Evolutionary conservation across 352 stramenopile genomes (phyloP).

Genomic region (Phytophthora cajani): DNA sequence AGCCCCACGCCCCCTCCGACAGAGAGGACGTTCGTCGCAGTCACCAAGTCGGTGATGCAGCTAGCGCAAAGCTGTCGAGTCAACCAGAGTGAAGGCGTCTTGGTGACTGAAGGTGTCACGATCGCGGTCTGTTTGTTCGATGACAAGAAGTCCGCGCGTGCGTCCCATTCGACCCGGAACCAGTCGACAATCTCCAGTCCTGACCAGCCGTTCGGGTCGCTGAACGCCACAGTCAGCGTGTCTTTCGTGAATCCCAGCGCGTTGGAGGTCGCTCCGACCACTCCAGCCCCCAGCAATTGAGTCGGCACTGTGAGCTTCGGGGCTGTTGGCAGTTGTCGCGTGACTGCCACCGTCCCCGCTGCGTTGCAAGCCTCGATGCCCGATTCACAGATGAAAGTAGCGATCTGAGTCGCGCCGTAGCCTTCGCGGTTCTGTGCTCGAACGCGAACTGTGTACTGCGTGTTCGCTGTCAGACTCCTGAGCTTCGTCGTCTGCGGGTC

Average conservation of each 20-base stretch:
- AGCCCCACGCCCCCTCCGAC: constrained; percentile 16
- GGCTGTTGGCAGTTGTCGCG: constrained; percentile 61
- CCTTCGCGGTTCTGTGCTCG: constrained; percentile 89
- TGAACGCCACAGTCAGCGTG: constrained; percentile 64
- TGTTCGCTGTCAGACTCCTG: constrained; percentile 51
- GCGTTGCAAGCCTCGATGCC: constrained; percentile 81
- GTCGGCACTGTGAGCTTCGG: constrained; percentile 56
- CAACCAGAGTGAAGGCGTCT: constrained; percentile 47
- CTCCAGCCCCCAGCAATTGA: constrained; percentile 45
- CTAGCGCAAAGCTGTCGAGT: constrained; percentile 51
- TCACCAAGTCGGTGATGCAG: constrained; percentile 53
- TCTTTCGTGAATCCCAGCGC: constrained; percentile 71
- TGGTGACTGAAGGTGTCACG: constrained; percentile 37
- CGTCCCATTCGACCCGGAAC: constrained; percentile 94
- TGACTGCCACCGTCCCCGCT: constrained; percentile 39
- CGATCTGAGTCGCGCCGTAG: constrained; percentile 57
- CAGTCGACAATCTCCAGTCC: constrained; percentile 83
- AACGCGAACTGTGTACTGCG: constrained; percentile 80
- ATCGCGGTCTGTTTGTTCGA: constrained; percentile 38
- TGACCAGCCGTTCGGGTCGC: constrained; percentile 71
- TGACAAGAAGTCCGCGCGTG: constrained; percentile 64
- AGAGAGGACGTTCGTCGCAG: constrained; percentile 19
- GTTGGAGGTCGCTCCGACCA: constrained; percentile 45
- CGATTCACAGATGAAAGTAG: constrained; percentile 88
- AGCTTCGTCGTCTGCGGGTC: constrained; percentile 28